phyloP scores from a whole-genome alignment of 345 rosid species.

The Balakata baccata region DNA sequence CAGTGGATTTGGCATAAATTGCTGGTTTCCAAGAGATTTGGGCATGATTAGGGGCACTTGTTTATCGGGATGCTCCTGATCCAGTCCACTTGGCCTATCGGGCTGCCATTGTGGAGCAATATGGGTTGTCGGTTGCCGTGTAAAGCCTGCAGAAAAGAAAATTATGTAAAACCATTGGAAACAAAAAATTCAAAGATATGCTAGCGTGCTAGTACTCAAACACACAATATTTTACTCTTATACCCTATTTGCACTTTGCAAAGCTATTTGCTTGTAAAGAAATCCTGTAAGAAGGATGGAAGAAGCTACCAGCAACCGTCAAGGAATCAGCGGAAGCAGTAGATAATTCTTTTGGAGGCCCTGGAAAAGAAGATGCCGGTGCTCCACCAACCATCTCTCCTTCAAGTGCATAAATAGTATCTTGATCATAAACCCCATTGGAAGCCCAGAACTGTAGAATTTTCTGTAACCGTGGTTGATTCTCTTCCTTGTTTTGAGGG shows the following conservation, averaged over 20 bases:
- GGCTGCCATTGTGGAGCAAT: conserved; percentile 53
- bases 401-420: conserved; percentile 68
- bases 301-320: conserved; percentile 31
- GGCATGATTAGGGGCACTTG: conserved; percentile 35
- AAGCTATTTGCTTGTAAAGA: neutral
- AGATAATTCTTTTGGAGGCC: conserved; percentile 50
- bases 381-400: conserved; percentile 83
- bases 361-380: conserved; percentile 46
- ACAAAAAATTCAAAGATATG: neutral
- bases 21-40: conserved; percentile 51
- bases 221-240: neutral
- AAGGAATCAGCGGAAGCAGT: conserved; percentile 43
- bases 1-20: conserved; percentile 55
- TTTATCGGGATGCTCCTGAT: conserved; percentile 52
- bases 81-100: conserved; percentile 47
- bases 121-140: conserved; percentile 34
- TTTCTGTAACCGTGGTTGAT: conserved; percentile 80
- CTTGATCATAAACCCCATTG: conserved; percentile 91
- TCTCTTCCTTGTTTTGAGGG: conserved; percentile 83
- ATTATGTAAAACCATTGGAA: neutral
- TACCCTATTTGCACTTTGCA: neutral
- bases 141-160: conserved; percentile 23
- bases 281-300: neutral
- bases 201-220: neutral
- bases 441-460: conserved; percentile 95